phyloP scores from a whole-genome alignment of 2,329 filamentous ascomycete species.

The Fusarium pseudonygamai region DNA sequence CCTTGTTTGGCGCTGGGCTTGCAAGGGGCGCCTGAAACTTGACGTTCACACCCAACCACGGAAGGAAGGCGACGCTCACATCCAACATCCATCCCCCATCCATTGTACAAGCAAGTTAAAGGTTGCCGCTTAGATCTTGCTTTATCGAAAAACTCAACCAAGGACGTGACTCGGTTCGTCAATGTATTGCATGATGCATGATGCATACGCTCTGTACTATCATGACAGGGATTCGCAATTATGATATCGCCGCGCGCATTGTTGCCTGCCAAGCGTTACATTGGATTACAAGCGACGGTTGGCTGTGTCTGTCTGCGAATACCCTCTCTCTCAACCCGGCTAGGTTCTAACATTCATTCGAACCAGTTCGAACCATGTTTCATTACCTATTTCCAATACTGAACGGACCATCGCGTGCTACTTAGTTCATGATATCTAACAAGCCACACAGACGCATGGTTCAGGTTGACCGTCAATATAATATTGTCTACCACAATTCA shows the following conservation, averaged over 20 bases:
- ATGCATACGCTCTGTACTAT: neutral
- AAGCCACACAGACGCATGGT: slow-evolving; percentile 22
- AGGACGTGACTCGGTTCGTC: slow-evolving; percentile 2
- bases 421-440: neutral
- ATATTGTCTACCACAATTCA: neutral
- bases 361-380: neutral
- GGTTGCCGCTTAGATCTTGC: slow-evolving; percentile 25
- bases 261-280: neutral
- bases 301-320: neutral
- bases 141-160: slow-evolving; percentile 22
- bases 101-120: neutral
- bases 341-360: neutral
- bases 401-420: neutral
- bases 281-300: neutral
- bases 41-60: slow-evolving; percentile 2
- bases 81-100: slow-evolving; percentile 1
- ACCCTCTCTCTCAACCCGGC: slow-evolving; percentile 1
- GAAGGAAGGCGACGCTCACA: neutral
- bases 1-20: slow-evolving; percentile 25
- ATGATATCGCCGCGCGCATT: slow-evolving; percentile 5
- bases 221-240: neutral
- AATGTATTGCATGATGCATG: slow-evolving; percentile 7
- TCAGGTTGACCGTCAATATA: slow-evolving; percentile 17
- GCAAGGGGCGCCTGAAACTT: slow-evolving; percentile 34
- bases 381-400: neutral